Base-by-base conservation (phyloP, 345 rosid genomes). In the Ceriops tagal region DNA sequence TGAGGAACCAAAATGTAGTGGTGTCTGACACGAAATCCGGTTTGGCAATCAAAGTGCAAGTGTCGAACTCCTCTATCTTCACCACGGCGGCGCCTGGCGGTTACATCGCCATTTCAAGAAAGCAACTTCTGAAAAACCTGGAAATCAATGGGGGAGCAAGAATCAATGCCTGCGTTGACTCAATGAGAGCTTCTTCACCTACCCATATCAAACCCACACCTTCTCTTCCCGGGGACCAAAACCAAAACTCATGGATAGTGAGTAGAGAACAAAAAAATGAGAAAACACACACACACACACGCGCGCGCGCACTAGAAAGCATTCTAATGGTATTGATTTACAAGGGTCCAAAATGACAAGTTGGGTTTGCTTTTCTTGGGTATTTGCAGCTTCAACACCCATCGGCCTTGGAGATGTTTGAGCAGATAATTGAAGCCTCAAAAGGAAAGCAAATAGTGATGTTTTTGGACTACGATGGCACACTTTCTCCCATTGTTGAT, bases 391-490 rank as follows among this genome's bases (percentile, higher is more conserved):
- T 80, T 43, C 78, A 76, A 43, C 90, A 90, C 65, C 98, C 98
- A 21, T 92, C 98, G 20, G 98, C 98, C 18, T 55, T 92, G 70
- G 87, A 83, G 7, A 84, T 73, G 89, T 90, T 92, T 59, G 85
- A 82, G 68, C 79, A 81, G 58, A 92, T 92, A 53, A 78, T 79
- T 10, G 83, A 85, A 39, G 88, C 88, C 55, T 86, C 98, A 0
- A 68, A 55, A 62, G 96, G 95, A 67, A 92, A 92, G 73, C 87
- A 92, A 63, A 88, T 92, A 19, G 96, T 89, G 6, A 86, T 92
- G 95, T 92, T 92, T 72, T 79, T 92, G 53, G 98, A 92, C 43
- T 92, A 92, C 27, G 98, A 92, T 57, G 98, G 98, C 47, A 92
- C 98, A 6, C 95, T 92, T 65, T 92, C 98, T 9, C 98, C 98